Evolutionary conservation across 2,329 filamentous ascomycete species (phyloP).

Genomic region (Colletotrichum liriopes): DNA sequence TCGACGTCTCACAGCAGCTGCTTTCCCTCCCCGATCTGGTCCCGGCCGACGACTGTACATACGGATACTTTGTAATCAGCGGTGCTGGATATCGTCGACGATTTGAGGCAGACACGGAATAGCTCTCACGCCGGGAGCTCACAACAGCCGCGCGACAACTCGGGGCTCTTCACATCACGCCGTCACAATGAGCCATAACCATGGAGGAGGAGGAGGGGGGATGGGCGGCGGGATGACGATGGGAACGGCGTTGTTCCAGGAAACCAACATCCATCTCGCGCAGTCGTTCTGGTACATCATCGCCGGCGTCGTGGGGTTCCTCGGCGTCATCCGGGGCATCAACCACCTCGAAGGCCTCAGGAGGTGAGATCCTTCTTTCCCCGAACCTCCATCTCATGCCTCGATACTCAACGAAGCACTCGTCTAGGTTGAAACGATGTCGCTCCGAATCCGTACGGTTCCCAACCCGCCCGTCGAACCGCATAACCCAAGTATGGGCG

Average conservation of each 20-base stretch:
- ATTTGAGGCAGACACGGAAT: not conserved
- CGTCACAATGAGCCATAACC: conserved; percentile 44
- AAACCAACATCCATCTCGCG: conserved; percentile 66
- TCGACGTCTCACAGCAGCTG: not conserved
- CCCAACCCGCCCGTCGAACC: conserved; percentile 67
- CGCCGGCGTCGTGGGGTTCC: conserved; percentile 62
- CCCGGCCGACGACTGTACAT: too few species aligned
- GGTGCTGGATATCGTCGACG: not conserved
- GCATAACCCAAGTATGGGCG: conserved; percentile 67
- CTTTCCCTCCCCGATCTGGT: not conserved
- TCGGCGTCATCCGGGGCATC: conserved; percentile 59
- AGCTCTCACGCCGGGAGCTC: not conserved
- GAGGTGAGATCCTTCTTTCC: conserved; percentile 53
- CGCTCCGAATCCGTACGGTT: conserved; percentile 60
- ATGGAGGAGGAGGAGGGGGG: conserved; percentile 27
- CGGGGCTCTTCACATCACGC: conserved; percentile 4
- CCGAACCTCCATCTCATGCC: not conserved
- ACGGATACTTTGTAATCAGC: not conserved
- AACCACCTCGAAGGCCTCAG: conserved; percentile 59
- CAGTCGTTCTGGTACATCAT: conserved; percentile 73
- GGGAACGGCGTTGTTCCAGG: conserved; percentile 58
- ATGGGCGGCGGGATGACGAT: conserved; percentile 44
- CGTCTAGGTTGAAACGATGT: conserved; percentile 63
- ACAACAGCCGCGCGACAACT: not conserved
- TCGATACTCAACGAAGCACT: conserved; percentile 14